These are phyloP conservation scores for Saccharomyces pastorianus DNA, from an alignment of 1,139 yeast species.

Conservation along the genomic window DNA sequence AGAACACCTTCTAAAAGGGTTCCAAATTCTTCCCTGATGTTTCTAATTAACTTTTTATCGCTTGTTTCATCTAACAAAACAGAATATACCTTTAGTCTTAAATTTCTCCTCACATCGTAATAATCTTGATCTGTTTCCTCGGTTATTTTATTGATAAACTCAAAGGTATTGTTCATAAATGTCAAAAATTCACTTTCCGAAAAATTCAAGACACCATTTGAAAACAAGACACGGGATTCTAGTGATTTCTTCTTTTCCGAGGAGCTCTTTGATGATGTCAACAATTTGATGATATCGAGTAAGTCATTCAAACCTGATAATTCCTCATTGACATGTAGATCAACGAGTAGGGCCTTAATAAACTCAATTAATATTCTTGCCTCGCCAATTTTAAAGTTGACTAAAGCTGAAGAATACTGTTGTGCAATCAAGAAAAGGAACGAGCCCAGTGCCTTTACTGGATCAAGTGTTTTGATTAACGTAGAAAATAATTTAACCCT, in stretches of 20 bases:
- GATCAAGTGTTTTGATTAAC: slow-evolving; percentile 69
- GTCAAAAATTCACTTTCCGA: slow-evolving; percentile 42
- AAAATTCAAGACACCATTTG: slow-evolving; percentile 49
- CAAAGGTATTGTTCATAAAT: slow-evolving; percentile 46
- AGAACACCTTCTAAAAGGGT: slow-evolving; percentile 36
- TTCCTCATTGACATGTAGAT: slow-evolving; percentile 63
- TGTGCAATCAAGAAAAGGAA: slow-evolving; percentile 73
- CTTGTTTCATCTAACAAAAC: slow-evolving; percentile 43
- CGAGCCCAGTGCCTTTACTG: slow-evolving; percentile 57
- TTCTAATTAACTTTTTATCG: slow-evolving; percentile 26
- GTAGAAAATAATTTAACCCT: slow-evolving; percentile 78
- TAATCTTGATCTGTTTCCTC: slow-evolving; percentile 38
- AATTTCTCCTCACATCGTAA: slow-evolving; percentile 36
- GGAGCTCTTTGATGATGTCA: slow-evolving; percentile 26
- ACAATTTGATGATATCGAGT: slow-evolving; percentile 44
- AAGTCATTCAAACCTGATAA: slow-evolving; percentile 51
- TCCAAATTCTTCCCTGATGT: slow-evolving; percentile 40
- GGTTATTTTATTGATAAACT: slow-evolving; percentile 44
- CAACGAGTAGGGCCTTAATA: slow-evolving; percentile 56
- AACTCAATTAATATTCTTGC: slow-evolving; percentile 64
- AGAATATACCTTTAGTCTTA: slow-evolving; percentile 55
- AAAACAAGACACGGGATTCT: slow-evolving; percentile 53
- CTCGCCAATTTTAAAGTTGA: slow-evolving; percentile 55
- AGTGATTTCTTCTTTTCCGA: slow-evolving; percentile 37
- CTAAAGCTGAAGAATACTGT: slow-evolving; percentile 52